These are phyloP conservation scores for Diaporthe citriasiana DNA, from an alignment of 2,329 filamentous ascomycete genomes.

Conservation along the genomic window DNA sequence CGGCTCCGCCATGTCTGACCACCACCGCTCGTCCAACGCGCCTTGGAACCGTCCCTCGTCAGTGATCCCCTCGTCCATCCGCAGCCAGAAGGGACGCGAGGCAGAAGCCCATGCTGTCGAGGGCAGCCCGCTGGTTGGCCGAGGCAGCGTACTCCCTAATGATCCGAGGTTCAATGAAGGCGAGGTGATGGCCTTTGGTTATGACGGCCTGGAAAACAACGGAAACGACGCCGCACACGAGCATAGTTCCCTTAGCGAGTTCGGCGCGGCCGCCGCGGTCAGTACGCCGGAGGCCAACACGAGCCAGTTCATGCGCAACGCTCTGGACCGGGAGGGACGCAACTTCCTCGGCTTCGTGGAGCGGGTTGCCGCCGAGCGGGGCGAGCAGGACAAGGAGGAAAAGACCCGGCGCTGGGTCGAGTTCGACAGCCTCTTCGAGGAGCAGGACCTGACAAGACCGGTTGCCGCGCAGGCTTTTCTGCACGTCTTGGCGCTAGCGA, in stretches of 20 bases:
- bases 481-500: conserved; percentile 79
- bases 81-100: conserved; percentile 57
- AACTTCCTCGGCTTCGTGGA: conserved; percentile 62
- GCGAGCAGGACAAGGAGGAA: conserved; percentile 49
- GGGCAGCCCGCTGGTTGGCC: conserved; percentile 57
- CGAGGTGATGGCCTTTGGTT: conserved; percentile 50
- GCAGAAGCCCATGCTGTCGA: conserved; percentile 48
- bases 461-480: conserved; percentile 83
- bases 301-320: conserved; percentile 51
- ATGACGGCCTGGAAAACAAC: conserved; percentile 50
- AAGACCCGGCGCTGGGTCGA: conserved; percentile 64
- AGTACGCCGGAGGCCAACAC: conserved; percentile 46
- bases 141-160: conserved; percentile 53
- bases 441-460: conserved; percentile 64
- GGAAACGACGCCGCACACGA: conserved; percentile 47
- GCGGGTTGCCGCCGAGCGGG: conserved; percentile 49
- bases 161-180: conserved; percentile 65
- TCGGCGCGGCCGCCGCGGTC: conserved; percentile 43
- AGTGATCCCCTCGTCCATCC: conserved; percentile 61
- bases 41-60: conserved; percentile 68
- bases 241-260: conserved; percentile 49
- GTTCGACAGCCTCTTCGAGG: conserved; percentile 79
- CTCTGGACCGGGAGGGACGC: conserved; percentile 60
- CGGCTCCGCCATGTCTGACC: conserved; percentile 42
- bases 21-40: conserved; percentile 58